phyloP scores from a whole-genome alignment of 2,329 filamentous ascomycete species.

The Arthrobotrys sinensis region DNA sequence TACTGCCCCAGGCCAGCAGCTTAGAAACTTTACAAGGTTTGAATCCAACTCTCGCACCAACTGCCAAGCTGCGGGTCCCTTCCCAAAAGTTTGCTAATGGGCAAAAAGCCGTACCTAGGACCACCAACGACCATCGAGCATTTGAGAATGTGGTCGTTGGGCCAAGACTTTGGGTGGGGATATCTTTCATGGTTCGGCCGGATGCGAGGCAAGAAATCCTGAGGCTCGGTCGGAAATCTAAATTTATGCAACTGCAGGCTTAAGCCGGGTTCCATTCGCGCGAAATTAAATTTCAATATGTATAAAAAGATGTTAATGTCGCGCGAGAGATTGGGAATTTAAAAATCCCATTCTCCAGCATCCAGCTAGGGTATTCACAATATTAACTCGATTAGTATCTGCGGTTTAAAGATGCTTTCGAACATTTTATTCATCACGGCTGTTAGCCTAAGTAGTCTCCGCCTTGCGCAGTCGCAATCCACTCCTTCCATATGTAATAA shows the following conservation, averaged over 20 bases:
- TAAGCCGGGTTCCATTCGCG: not conserved
- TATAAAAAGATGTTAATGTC: conserved; percentile 14
- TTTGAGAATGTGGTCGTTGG: conserved; percentile 48
- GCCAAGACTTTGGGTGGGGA: conserved; percentile 23
- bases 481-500: conserved; percentile 17
- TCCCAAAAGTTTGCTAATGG: conserved; percentile 26
- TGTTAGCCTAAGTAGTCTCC: not conserved
- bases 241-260: conserved; percentile 12
- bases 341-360: not conserved
- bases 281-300: not conserved
- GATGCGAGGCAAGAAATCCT: not conserved
- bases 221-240: conserved; percentile 11
- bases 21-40: not conserved
- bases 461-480: conserved; percentile 17
- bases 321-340: not conserved
- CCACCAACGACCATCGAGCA: conserved; percentile 55
- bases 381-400: not conserved
- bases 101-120: not conserved
- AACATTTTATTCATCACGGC: conserved; percentile 23
- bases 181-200: conserved; percentile 6
- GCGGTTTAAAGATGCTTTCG: conserved; percentile 15
- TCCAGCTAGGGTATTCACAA: not conserved
- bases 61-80: conserved; percentile 33
- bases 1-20: not conserved
- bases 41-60: conserved; percentile 6